These are phyloP conservation scores for Globisporangium radiosum DNA, from an alignment of 352 stramenopile species.

Conservation along the genomic window DNA sequence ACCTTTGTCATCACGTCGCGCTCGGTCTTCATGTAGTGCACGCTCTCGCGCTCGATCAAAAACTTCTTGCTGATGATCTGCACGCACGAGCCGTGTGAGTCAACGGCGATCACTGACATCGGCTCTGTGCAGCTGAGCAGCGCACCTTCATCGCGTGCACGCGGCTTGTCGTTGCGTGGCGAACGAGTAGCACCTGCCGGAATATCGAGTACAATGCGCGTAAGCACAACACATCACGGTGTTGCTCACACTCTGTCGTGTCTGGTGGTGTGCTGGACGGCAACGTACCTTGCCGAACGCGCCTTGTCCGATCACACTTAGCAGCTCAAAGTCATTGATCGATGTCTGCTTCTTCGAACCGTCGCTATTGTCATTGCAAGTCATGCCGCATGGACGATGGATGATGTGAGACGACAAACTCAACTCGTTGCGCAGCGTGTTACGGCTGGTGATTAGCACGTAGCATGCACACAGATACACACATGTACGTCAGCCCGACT, in stretches of 20 bases:
- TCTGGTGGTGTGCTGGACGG: neutral
- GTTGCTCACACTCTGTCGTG: too few relatives aligned
- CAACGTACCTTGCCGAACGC: constrained; percentile 57
- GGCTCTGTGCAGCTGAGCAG: neutral
- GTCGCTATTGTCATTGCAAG: neutral
- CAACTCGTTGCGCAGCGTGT: too few relatives aligned
- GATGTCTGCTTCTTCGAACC: constrained; percentile 37
- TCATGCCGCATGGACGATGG: too few relatives aligned
- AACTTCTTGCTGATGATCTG: constrained; percentile 86
- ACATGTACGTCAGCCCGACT: constrained; percentile 6
- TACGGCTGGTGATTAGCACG: neutral
- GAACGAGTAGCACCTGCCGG: constrained; percentile 63
- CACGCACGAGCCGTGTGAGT: neutral
- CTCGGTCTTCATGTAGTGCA: constrained; percentile 76
- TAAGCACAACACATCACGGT: too few relatives aligned
- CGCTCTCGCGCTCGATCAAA: constrained; percentile 70
- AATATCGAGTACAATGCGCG: neutral
- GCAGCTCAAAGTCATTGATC: constrained; percentile 95
- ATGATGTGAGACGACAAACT: too few relatives aligned
- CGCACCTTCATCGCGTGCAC: constrained; percentile 80
- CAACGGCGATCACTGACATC: neutral
- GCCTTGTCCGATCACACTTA: constrained; percentile 93
- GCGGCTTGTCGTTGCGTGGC: constrained; percentile 41
- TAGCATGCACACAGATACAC: neutral
- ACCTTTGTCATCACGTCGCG: constrained; percentile 85